These are phyloP conservation scores for Auriculariales sp. DNA, from an alignment of 768 basidiomycete genomes.

Conservation along the genomic window DNA sequence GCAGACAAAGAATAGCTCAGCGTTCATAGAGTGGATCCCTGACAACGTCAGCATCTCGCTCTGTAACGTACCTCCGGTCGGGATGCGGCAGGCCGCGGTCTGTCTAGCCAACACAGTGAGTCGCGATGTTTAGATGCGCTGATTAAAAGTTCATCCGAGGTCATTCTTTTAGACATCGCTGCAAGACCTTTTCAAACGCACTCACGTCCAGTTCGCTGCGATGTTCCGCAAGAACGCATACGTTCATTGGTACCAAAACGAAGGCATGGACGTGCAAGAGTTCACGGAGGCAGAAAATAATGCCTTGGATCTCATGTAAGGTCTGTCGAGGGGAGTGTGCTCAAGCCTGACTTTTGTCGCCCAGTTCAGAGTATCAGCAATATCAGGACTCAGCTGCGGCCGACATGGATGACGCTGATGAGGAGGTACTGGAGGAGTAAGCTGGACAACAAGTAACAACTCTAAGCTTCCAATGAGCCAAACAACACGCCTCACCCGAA, in stretches of 20 bases:
- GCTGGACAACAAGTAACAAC: no score
- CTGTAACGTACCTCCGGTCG: no score
- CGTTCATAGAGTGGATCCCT: no score
- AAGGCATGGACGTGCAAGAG: conserved; percentile 80
- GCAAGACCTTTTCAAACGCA: conserved; percentile 76
- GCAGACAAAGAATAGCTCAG: no score
- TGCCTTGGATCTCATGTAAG: conserved; percentile 65
- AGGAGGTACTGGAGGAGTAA: conserved; percentile 14
- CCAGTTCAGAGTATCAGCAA: conserved; percentile 80
- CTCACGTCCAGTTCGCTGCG: conserved; percentile 41
- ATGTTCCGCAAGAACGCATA: conserved; percentile 83
- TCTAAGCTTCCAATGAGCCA: no score
- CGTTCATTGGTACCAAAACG: conserved; percentile 82
- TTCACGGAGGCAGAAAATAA: conserved; percentile 85
- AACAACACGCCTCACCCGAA: no score
- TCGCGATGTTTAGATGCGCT: no score
- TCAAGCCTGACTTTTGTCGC: conserved; percentile 1
- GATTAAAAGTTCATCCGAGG: no score
- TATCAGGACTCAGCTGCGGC: conserved; percentile 45
- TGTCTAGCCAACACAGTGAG: conserved; percentile 5
- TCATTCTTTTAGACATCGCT: conserved; percentile 32
- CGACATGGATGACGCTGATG: conserved; percentile 27
- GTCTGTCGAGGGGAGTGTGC: conserved; percentile 8
- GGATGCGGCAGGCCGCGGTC: background rate
- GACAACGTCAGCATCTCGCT: no score